phyloP scores from a whole-genome alignment of 176 grass and related monocot genomes.

The Guadua angustifolia region DNA sequence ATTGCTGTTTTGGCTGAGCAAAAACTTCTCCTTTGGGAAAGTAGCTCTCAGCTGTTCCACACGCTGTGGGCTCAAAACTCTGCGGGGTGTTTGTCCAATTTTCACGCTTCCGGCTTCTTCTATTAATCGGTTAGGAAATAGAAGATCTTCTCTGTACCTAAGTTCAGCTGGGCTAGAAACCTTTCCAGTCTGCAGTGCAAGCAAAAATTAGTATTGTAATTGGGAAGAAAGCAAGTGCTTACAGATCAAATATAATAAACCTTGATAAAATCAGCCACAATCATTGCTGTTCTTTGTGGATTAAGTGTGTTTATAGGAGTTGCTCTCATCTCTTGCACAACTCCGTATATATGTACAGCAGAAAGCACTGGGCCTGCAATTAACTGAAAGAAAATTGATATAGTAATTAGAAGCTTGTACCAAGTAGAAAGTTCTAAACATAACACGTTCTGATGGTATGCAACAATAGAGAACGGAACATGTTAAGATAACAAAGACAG shows the following conservation, averaged over 20 bases:
- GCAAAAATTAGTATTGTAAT: conserved; percentile 19
- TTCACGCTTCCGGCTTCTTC: conserved; percentile 76
- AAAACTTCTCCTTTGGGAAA: conserved; percentile 74
- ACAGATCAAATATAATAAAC: conserved; percentile 45
- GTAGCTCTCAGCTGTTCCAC: conserved; percentile 57
- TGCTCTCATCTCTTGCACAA: conserved; percentile 89
- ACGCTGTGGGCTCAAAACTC: conserved; percentile 38
- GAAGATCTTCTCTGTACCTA: conserved; percentile 72
- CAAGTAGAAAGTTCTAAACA: neutral
- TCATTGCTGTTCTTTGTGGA: conserved; percentile 85
- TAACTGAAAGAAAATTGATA: conserved; percentile 58
- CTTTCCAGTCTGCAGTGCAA: conserved; percentile 62
- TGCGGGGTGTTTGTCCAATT: conserved; percentile 64
- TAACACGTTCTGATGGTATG: conserved; percentile 1
- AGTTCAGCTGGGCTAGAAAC: conserved; percentile 87
- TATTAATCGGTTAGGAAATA: conserved; percentile 72
- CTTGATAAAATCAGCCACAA: conserved; percentile 87
- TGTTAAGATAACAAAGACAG: neutral
- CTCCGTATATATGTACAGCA: conserved; percentile 79
- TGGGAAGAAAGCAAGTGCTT: neutral
- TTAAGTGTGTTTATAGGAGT: conserved; percentile 91
- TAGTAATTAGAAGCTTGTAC: conserved; percentile 19
- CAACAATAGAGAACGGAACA: neutral
- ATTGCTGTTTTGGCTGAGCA: conserved; percentile 53
- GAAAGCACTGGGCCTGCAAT: conserved; percentile 87